A percentile compares a stretch with the other conserved stretches of the same genome.
Conservation (phyloP, 1,284 basidiomycete genomes). For the Sparassis latifolia region DNA sequence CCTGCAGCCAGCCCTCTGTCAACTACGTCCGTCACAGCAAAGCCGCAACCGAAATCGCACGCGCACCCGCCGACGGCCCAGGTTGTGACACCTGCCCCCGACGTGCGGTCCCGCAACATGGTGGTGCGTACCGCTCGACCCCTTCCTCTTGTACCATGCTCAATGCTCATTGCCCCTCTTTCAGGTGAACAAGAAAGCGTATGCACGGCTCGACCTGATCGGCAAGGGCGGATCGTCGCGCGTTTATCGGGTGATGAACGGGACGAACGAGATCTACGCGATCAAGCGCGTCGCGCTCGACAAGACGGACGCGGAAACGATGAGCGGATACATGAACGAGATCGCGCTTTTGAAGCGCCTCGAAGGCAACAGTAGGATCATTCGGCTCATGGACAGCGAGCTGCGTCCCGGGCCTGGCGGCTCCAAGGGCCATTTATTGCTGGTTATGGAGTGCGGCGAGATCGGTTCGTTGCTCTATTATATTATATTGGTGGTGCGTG, state of each 20-base stretch:
- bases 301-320: constrained; percentile 79
- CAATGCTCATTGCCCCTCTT: not conserved
- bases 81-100: not conserved
- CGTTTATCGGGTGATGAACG: constrained; percentile 83
- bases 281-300: constrained; percentile 87
- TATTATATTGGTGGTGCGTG: not conserved
- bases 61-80: not conserved
- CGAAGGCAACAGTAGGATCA: constrained; percentile 84
- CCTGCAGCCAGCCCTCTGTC: no score
- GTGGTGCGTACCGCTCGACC: constrained; percentile 18
- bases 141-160: not conserved
- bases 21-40: constrained; percentile 1
- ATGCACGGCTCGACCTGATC: constrained; percentile 80
- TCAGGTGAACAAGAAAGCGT: constrained; percentile 76
- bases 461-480: constrained; percentile 36
- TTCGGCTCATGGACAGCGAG: constrained; percentile 84
- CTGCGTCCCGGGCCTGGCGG: constrained; percentile 57
- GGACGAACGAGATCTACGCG: constrained; percentile 74
- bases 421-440: constrained; percentile 61
- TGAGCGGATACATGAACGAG: constrained; percentile 92
- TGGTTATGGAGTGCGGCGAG: constrained; percentile 95
- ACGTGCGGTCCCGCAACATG: constrained; percentile 18
- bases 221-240: constrained; percentile 93
- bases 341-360: constrained; percentile 83
- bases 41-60: constrained; percentile 8